These are phyloP conservation scores for Orbilia brochopaga DNA, from an alignment of 2,329 filamentous ascomycete genomes.

Conservation along the genomic window DNA sequence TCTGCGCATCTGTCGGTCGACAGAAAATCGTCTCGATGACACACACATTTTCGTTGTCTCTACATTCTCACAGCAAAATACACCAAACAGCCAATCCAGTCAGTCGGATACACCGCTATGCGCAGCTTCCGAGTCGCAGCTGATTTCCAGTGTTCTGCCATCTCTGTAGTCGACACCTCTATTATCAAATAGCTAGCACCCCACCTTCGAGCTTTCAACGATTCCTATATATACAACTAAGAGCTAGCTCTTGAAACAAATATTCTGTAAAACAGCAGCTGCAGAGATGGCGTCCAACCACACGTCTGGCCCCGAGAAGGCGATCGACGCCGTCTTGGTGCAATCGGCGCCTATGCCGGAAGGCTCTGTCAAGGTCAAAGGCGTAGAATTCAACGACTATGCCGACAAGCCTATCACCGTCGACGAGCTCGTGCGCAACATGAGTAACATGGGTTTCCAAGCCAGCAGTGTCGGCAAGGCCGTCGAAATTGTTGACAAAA, in stretches of 20 bases:
- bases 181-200: slow-evolving; percentile 33
- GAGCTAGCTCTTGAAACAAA: neutral
- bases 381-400: slow-evolving; percentile 89
- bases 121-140: slow-evolving; percentile 43
- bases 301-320: slow-evolving; percentile 18
- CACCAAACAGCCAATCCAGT: slow-evolving; percentile 12
- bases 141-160: slow-evolving; percentile 41
- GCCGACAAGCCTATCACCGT: slow-evolving; percentile 77
- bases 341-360: slow-evolving; percentile 81
- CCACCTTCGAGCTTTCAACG: neutral
- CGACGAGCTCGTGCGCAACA: slow-evolving; percentile 79
- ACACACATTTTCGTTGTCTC: neutral
- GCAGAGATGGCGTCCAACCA: slow-evolving; percentile 23
- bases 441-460: slow-evolving; percentile 86
- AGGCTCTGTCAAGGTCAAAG: slow-evolving; percentile 72
- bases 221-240: neutral
- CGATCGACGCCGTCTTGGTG: slow-evolving; percentile 73
- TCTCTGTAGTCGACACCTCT: slow-evolving; percentile 42
- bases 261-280: slow-evolving; percentile 4
- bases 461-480: slow-evolving; percentile 82
- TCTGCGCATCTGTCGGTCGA: too few relatives aligned
- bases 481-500: slow-evolving; percentile 89
- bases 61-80: neutral
- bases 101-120: slow-evolving; percentile 41
- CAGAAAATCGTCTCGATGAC: neutral